Percentiles rank a stretch among this genome's conserved stretches.
Conservation (phyloP, 345 rosid species). For the Aquilaria malaccensis region DNA sequence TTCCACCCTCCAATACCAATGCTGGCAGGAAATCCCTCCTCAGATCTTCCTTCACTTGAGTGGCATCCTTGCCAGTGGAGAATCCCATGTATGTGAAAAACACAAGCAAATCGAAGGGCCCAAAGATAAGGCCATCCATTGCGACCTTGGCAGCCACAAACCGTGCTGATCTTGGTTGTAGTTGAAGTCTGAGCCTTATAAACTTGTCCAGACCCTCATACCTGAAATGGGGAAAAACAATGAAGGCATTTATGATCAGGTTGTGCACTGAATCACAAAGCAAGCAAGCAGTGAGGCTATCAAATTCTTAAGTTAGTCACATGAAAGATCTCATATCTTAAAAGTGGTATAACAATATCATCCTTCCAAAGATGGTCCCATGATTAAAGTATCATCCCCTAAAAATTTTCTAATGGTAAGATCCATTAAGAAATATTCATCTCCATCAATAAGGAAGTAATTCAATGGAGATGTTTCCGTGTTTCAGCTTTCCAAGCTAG, state of each 20-base stretch:
- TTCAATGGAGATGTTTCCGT: too few species aligned
- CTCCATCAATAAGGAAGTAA: too few species aligned
- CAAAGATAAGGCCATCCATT: slow-evolving; percentile 73
- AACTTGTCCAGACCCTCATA: slow-evolving; percentile 68
- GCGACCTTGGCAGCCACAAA: slow-evolving; percentile 83
- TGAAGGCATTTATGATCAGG: too few species aligned
- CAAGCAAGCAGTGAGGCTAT: too few species aligned
- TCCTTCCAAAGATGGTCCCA: too few species aligned
- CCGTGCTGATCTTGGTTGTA: slow-evolving; percentile 50
- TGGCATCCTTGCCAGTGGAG: slow-evolving; percentile 50
- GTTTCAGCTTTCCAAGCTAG: too few species aligned
- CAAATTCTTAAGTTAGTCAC: too few species aligned
- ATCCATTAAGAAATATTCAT: too few species aligned
- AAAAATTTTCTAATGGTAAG: too few species aligned
- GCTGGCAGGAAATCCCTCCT: slow-evolving; percentile 90
- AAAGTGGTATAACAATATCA: too few species aligned
- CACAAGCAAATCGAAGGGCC: slow-evolving; percentile 62
- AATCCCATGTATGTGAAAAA: slow-evolving; percentile 87
- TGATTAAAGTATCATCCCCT: too few species aligned
- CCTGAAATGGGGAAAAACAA: slow-evolving; percentile 28
- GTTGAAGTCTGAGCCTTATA: slow-evolving; percentile 50
- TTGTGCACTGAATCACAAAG: neutral
- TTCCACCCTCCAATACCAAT: slow-evolving; percentile 66
- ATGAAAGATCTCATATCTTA: too few species aligned
- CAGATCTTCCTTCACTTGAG: slow-evolving; percentile 66